phyloP scores from a whole-genome alignment of 2,329 filamentous ascomycete genomes.

The Aspergillus sp. region DNA sequence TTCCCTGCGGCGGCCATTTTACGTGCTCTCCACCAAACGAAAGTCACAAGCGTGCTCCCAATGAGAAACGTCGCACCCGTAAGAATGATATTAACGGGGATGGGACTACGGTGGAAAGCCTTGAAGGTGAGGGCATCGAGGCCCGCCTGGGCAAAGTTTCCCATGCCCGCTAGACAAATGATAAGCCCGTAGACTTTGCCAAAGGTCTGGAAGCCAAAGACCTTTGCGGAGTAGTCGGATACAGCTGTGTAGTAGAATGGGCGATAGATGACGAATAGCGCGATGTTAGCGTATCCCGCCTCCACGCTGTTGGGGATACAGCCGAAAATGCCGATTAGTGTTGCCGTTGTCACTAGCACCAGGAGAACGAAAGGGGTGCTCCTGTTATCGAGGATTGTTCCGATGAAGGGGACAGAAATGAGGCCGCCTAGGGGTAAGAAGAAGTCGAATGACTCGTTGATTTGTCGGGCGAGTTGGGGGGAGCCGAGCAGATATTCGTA shows the following conservation, averaged over 20 bases:
- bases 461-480: slow-evolving; percentile 54
- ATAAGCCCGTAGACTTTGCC: slow-evolving; percentile 91
- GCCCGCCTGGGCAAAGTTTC: slow-evolving; percentile 78
- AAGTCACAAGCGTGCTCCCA: slow-evolving; percentile 62
- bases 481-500: slow-evolving; percentile 71
- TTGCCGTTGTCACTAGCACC: slow-evolving; percentile 66
- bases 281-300: slow-evolving; percentile 67
- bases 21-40: slow-evolving; percentile 47
- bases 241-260: slow-evolving; percentile 87
- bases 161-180: slow-evolving; percentile 76
- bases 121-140: slow-evolving; percentile 74
- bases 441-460: slow-evolving; percentile 86
- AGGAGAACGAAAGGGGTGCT: slow-evolving; percentile 67
- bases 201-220: slow-evolving; percentile 88
- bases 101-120: slow-evolving; percentile 65
- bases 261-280: slow-evolving; percentile 76
- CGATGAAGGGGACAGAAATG: slow-evolving; percentile 81
- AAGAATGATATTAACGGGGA: slow-evolving; percentile 71
- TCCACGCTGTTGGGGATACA: slow-evolving; percentile 66
- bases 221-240: slow-evolving; percentile 83
- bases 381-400: slow-evolving; percentile 70
- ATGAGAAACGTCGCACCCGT: slow-evolving; percentile 58
- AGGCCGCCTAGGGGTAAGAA: slow-evolving; percentile 79
- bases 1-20: too few relatives aligned
- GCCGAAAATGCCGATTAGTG: slow-evolving; percentile 70